phyloP scores from a whole-genome alignment of 2,329 filamentous ascomycete species.

The Curvularia lunata region DNA sequence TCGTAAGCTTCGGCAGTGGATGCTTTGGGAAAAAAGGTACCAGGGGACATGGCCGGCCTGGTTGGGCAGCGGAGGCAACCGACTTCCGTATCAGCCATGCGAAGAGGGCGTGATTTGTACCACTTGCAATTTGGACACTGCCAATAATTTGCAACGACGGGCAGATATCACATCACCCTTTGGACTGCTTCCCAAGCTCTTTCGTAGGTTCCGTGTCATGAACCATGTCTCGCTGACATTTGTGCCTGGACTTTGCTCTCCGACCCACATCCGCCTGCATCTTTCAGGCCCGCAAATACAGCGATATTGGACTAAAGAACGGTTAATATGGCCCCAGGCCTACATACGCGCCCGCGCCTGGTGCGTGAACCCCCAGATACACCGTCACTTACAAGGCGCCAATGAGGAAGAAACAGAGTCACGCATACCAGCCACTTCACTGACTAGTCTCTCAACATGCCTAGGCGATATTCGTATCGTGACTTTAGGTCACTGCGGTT shows the following conservation, averaged over 20 bases:
- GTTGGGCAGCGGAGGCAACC: constrained; percentile 32
- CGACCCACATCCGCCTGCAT: background rate
- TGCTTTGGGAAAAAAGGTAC: constrained; percentile 24
- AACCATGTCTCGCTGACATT: background rate
- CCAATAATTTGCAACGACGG: constrained; percentile 6
- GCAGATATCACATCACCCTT: constrained; percentile 4
- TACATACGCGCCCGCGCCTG: constrained; percentile 22
- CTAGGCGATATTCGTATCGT: constrained; percentile 8
- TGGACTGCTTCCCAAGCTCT: constrained; percentile 5
- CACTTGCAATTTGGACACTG: background rate
- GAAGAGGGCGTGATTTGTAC: constrained; percentile 1
- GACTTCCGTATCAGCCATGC: constrained; percentile 29
- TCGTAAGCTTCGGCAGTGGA: constrained; percentile 15
- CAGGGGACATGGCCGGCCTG: constrained; percentile 15
- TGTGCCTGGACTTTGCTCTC: background rate
- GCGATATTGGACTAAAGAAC: constrained; percentile 1
- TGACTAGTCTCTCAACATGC: constrained; percentile 12
- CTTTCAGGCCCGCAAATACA: background rate
- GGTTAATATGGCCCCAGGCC: constrained; percentile 5
- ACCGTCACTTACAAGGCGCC: constrained; percentile 12
- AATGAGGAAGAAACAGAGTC: constrained; percentile 10
- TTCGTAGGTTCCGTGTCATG: background rate
- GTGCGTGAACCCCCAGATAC: constrained; percentile 18
- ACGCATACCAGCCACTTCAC: constrained; percentile 15
- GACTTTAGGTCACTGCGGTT: constrained; percentile 4